These are phyloP conservation scores for Thermothielavioides terrestris DNA, from an alignment of 495 filamentous ascomycete genomes.

Conservation along the genomic window DNA sequence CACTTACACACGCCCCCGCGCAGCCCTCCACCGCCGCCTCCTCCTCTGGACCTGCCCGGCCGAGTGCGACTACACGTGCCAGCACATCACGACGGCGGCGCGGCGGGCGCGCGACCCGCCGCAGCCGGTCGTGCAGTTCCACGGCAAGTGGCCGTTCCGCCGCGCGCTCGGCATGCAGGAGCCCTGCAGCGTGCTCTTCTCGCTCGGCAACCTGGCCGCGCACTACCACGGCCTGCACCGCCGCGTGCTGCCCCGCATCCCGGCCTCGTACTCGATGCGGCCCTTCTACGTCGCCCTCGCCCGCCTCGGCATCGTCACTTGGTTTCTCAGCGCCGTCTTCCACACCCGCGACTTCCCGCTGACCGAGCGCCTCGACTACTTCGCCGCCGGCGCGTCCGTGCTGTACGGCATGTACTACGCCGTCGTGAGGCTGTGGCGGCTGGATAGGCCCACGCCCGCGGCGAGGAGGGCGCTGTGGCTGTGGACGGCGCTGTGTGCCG, in stretches of 20 bases:
- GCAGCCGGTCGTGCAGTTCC: conserved; percentile 75
- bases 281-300: conserved; percentile 74
- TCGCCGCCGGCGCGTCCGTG: conserved; percentile 83
- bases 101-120: conserved; percentile 51
- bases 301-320: conserved; percentile 72
- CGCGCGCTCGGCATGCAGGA: conserved; percentile 90
- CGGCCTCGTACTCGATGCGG: conserved; percentile 62
- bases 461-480: conserved; percentile 53
- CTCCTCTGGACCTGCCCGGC: conserved; percentile 73
- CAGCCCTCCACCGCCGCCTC: conserved; percentile 60
- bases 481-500: conserved; percentile 66
- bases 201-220: conserved; percentile 78
- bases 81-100: conserved; percentile 77
- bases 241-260: conserved; percentile 59
- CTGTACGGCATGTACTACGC: conserved; percentile 85
- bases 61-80: conserved; percentile 98
- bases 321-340: conserved; percentile 84
- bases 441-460: conserved; percentile 54
- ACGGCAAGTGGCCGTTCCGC: conserved; percentile 99
- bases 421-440: conserved; percentile 68
- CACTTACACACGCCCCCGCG: neutral
- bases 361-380: conserved; percentile 95
- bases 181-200: conserved; percentile 88
- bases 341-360: conserved; percentile 76
- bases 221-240: conserved; percentile 65